These are phyloP conservation scores for Globisporangium sylvaticum DNA, from an alignment of 352 stramenopile genomes.

Conservation along the genomic window DNA sequence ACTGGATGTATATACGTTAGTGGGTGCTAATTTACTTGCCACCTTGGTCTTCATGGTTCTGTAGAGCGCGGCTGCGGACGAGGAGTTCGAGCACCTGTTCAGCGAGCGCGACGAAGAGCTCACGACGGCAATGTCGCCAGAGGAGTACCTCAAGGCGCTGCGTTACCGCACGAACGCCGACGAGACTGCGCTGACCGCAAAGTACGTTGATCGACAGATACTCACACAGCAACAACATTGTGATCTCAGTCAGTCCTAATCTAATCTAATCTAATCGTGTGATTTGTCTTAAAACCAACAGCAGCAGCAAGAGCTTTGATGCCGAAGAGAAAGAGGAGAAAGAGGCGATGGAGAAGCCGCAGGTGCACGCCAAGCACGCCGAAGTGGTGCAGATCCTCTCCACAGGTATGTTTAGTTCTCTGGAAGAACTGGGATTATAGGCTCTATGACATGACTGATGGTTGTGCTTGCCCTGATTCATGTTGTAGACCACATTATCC, in stretches of 20 bases:
- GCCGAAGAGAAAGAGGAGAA: constrained; percentile 46
- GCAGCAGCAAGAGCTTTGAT: constrained; percentile 16
- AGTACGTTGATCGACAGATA: constrained; percentile 19
- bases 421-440: not conserved
- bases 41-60: not conserved
- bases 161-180: constrained; percentile 53
- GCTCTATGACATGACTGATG: not conserved
- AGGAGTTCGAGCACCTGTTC: constrained; percentile 83
- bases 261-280: no score
- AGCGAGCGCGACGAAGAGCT: constrained; percentile 80
- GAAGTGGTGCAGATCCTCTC: constrained; percentile 25
- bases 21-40: not conserved
- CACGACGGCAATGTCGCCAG: constrained; percentile 55
- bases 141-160: constrained; percentile 72
- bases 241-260: not conserved
- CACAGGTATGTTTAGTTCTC: constrained; percentile 8
- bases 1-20: not conserved
- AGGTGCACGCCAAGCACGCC: constrained; percentile 30
- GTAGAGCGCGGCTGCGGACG: constrained; percentile 31
- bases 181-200: constrained; percentile 19
- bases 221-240: not conserved
- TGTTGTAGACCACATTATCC: constrained; percentile 35
- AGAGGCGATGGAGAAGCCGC: constrained; percentile 10
- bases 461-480: not conserved
- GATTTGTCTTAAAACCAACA: constrained; percentile 13